Evolutionary conservation across 495 filamentous ascomycete species (phyloP), one percentile per base, ranked within the genome.

Genomic region (Talaromyces ruber): DNA sequence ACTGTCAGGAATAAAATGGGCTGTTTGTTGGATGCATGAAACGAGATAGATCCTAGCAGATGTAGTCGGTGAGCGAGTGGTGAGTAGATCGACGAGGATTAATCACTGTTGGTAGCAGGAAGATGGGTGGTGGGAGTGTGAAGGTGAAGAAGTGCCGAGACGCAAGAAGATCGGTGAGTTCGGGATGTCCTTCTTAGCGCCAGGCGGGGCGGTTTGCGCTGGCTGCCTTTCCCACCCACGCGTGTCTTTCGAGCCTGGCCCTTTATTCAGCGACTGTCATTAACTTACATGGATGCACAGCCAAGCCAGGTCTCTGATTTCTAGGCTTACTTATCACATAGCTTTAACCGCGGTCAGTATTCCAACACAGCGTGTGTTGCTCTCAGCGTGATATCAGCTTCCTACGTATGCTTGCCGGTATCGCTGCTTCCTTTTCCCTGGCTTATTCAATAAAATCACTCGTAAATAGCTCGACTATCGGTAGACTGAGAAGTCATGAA

Each of bases 61-160:
- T 22, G 47, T 45, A 32, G 58, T 54, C 24, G 32, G 45, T 26
- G 45, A 54, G 43, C 62, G 62, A 64, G 58, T n/a, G 62, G 47
- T 63, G 65, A 59, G 54, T 62, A 62, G 67, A 65, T 61, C 60
- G 63, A 63, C 60, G 63, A 59, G 64, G 62, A 3, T 61, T 16
- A 39, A 14, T 39, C 34, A 39, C 34, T 16, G 34, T 39, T n/a
- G 34, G 34, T 39, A 39, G 22, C 64, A 61, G 64, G 65, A 61
- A 69, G 67, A 67, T 65, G 67, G 67, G 68, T 65, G n/a, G 62
- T 64, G 67, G 69, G 71, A 67, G 70, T 65, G 70, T 70, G 70
- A 63, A 64, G 64, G 37, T 65, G 61, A 62, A 62, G 56, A 53
- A 57, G 54, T 57, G 54, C 54, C 54, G 54, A 57, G 54, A 57